Base-by-base conservation (phyloP, 345 rosid genomes). In the Brassica incana region DNA sequence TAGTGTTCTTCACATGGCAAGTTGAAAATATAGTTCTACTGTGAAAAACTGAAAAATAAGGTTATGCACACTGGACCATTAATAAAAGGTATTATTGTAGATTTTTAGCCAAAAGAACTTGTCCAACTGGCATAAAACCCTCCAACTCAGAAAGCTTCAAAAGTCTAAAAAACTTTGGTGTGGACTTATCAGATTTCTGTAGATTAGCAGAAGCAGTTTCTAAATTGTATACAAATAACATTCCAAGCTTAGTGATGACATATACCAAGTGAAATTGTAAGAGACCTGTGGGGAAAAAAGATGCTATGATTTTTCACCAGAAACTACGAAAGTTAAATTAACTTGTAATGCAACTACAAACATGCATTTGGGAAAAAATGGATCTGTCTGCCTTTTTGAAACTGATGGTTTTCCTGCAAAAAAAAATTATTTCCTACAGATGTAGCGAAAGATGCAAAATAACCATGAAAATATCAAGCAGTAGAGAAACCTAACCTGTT, bases 291-390 rank as follows among this genome's bases (percentile, higher is more conserved):
- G 69, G 79, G 23, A 29, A 77, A 54, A 59, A 54, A 18, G 12
- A 30, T 29, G 54, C 69, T 75, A 77, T 60, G 78, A 72, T 68
- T 10, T 45, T 62, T 73, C 54, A 74, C 68, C 58, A 80, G 71
- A 64, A 50, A 78, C 20, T 67, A 69, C 40, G 65, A 32, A 78
- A 29, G 15, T 74, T 65, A 59, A 33, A n/a, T 50, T 65, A 63
- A 71, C 11, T 50, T 71, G 32, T 27, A 78, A 70, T 40, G 61
- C 72, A 66, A 72, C 69, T n/a, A 72, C 18, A 64, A 71, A 95
- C 99, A 96, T 95, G 98, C 99, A 85, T 95, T 98, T 50, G 99
- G 99, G 32, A 20, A 20, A 20, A 20, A 20, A 20, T 20, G 23
- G 23, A 20, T 20, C 23, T 20, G 23, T 20, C 23, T 20, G 23